Evolutionary conservation across 768 basidiomycete genomes (phyloP), one percentile per base, ranked within the genome.

Genomic region (Rhizopogon salebrosus): DNA sequence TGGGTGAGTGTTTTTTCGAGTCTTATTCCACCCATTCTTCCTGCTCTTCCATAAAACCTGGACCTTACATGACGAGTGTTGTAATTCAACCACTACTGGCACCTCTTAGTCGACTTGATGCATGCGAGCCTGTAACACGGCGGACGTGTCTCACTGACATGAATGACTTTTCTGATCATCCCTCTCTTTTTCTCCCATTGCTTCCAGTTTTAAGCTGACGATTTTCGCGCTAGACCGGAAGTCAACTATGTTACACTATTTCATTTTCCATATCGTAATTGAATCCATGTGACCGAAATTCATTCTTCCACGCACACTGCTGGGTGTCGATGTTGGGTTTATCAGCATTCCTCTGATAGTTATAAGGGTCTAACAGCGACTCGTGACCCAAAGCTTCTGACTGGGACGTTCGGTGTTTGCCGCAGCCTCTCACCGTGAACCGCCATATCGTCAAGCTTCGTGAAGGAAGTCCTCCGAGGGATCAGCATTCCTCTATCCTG

Each of bases 91-190:
- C 76, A 70, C 64, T 50, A 79, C 81, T 91, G 88, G 89, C 87
- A 89, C 88, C 89, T 91, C 88, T 89, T 90, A 90, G 88, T 89
- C 84, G 85, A 91, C 79, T 66, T 83, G 81, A 68, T 73, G 60
- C 75, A 66, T 67, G 66, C 51, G 58, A 57, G 53, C 59, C 58
- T 39, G 64, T 64, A 60, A 62, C 57, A 63, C 9, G 54, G 64
- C 70, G 64, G 62, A 69, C 71, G 72, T 71, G 78, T 68, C 71
- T 82, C 80, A 82, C 79, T 89, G 88, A 89, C 88, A 89, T 91
- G 67, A 83, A 83, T 82, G 74, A 73, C 73, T 66, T 70, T 64
- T 75, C 77, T 77, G 78, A 81, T 73, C 60, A 53, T 55, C 57
- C 40, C 10, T 38, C 50, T 55, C 26, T 29, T 41, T 36, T 36